These are phyloP conservation scores for Sporothrix humicola DNA, from an alignment of 2,329 filamentous ascomycete genomes.

Conservation along the genomic window DNA sequence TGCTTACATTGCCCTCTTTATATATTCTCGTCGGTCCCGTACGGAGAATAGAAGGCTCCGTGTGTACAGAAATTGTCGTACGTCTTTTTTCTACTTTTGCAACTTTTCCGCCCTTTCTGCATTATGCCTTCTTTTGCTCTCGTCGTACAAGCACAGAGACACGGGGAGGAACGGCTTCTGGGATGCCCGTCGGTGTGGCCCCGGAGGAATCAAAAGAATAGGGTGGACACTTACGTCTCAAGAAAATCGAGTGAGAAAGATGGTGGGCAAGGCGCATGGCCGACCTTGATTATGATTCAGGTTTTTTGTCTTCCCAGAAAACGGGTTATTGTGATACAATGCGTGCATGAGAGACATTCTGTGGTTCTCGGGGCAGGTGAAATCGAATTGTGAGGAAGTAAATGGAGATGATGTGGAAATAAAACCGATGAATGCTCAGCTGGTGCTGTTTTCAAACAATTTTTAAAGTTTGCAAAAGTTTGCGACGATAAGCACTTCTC, in stretches of 20 bases:
- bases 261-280: slow-evolving; percentile 2
- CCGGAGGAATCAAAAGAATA: slow-evolving; percentile 11
- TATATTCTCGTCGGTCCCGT: slow-evolving; percentile 22
- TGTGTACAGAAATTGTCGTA: not conserved
- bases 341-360: slow-evolving; percentile 8
- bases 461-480: not conserved
- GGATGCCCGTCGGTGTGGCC: slow-evolving; percentile 28
- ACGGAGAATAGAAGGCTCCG: not conserved
- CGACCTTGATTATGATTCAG: slow-evolving; percentile 14
- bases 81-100: not conserved
- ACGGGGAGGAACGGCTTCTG: slow-evolving; percentile 5
- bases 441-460: not conserved
- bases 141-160: slow-evolving; percentile 14
- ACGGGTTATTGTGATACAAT: slow-evolving; percentile 26
- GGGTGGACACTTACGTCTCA: too few relatives aligned
- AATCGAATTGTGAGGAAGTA: not conserved
- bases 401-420: not conserved
- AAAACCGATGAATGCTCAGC: not conserved
- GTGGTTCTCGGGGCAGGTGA: not conserved
- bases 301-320: slow-evolving; percentile 15
- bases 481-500: not conserved
- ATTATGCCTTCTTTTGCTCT: not conserved
- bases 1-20: not conserved
- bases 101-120: not conserved
- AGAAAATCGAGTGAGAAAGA: not conserved